A percentile compares a stretch with the other conserved stretches of the same genome.
Evolutionary conservation across 495 filamentous ascomycete species (phyloP).

Genomic region (Aspergillus cavernicola): DNA sequence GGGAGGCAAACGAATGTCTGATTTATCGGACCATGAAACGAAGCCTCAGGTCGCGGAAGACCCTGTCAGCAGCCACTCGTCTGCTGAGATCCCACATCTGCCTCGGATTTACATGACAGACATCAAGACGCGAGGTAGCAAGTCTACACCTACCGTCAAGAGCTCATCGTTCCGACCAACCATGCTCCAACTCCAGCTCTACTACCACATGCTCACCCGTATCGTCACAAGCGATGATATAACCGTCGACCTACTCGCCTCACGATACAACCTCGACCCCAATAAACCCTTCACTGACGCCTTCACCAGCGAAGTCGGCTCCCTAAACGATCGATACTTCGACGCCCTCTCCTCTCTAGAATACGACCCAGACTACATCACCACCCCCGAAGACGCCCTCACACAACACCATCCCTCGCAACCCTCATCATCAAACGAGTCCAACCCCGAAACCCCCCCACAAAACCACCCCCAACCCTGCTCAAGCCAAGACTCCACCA

Average conservation of each 20-base stretch:
- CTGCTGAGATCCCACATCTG: conserved; percentile 25
- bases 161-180: conserved; percentile 71
- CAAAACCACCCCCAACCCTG: conserved; percentile 7
- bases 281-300: conserved; percentile 65
- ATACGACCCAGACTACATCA: conserved; percentile 27
- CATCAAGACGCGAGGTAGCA: conserved; percentile 73
- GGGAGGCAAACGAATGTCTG: conserved; percentile 36
- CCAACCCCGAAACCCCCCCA: neutral
- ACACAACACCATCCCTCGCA: neutral
- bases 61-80: conserved; percentile 14
- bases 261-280: conserved; percentile 64
- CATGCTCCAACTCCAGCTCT: conserved; percentile 83
- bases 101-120: conserved; percentile 73
- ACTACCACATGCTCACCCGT: conserved; percentile 77
- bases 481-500: conserved; percentile 49
- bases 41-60: conserved; percentile 8
- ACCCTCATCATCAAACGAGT: conserved; percentile 4
- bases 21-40: conserved; percentile 17
- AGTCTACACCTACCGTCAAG: conserved; percentile 56
- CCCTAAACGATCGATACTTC: conserved; percentile 58
- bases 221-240: conserved; percentile 67
- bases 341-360: conserved; percentile 35
- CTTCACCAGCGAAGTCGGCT: conserved; percentile 76
- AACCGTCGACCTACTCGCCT: conserved; percentile 60
- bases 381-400: conserved; percentile 27